These are phyloP conservation scores for Thymus mandschuricus DNA, from an alignment of 257 asterid species.

Conservation along the genomic window DNA sequence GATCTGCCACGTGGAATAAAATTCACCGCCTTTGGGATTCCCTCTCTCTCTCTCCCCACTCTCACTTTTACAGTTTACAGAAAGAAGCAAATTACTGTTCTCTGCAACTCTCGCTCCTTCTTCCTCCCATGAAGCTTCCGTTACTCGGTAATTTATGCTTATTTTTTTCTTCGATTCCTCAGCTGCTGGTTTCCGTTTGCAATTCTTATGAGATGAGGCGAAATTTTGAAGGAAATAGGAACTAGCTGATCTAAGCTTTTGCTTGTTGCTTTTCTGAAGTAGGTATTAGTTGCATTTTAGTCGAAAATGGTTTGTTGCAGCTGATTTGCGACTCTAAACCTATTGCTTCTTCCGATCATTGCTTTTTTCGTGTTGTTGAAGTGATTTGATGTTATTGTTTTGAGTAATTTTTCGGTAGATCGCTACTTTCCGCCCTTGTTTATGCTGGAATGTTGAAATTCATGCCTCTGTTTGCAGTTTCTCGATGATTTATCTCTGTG, in stretches of 20 bases:
- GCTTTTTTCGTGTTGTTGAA: constrained; percentile 24
- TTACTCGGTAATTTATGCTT: not conserved
- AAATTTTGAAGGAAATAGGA: not conserved
- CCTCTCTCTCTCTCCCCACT: not conserved
- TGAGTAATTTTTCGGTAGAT: not conserved
- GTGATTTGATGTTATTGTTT: constrained; percentile 2
- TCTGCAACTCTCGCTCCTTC: not conserved
- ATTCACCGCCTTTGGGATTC: not conserved
- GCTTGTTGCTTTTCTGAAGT: constrained; percentile 1
- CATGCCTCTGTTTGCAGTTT: constrained; percentile 1
- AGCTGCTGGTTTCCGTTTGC: not conserved
- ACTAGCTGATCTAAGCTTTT: constrained; percentile 12
- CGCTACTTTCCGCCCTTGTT: not conserved
- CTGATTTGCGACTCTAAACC: not conserved
- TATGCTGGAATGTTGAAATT: not conserved
- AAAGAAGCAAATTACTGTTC: constrained; percentile 9
- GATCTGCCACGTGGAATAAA: not conserved
- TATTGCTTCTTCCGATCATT: not conserved
- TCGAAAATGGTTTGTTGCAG: not conserved
- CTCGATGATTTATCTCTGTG: constrained; percentile 10
- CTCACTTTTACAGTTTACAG: too few relatives aligned
- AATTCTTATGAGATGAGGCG: too few relatives aligned
- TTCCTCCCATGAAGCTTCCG: not conserved
- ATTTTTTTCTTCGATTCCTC: not conserved
- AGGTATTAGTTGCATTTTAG: not conserved